Conservation (phyloP, 169 alveolate genomes). For the Plasmodium malariae region DNA sequence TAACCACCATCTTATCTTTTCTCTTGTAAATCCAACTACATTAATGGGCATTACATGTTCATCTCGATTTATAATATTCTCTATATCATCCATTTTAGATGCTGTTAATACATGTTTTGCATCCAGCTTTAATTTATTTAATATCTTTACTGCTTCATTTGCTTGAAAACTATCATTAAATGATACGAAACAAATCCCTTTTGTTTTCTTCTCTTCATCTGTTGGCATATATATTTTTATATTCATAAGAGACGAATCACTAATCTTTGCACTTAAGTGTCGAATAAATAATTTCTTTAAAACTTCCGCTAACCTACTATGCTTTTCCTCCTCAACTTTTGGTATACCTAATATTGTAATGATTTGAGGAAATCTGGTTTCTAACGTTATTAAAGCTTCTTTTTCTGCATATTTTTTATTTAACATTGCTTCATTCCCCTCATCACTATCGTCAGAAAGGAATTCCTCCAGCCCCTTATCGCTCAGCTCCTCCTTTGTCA, state of each 20-base stretch:
- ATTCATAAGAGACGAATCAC: constrained; percentile 77
- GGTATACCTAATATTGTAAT: constrained; percentile 81
- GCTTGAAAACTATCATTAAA: constrained; percentile 82
- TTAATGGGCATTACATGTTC: constrained; percentile 66
- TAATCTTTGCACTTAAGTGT: constrained; percentile 75
- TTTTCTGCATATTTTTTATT: constrained; percentile 78
- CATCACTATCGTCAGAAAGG: constrained; percentile 80
- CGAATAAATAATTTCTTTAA: constrained; percentile 77
- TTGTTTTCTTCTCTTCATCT: constrained; percentile 78
- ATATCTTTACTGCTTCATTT: constrained; percentile 64
- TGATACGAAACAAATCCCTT: constrained; percentile 79
- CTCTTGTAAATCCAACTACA: constrained; percentile 89
- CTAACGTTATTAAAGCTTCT: constrained; percentile 79
- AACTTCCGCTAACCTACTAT: constrained; percentile 79
- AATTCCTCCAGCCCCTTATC: constrained; percentile 78
- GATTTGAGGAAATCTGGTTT: constrained; percentile 77
- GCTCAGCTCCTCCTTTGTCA: constrained; percentile 78
- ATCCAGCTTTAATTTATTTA: constrained; percentile 68
- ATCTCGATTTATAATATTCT: constrained; percentile 63
- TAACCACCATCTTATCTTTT: constrained; percentile 91
- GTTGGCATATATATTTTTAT: constrained; percentile 78
- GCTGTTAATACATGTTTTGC: constrained; percentile 71
- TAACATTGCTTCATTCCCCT: constrained; percentile 78
- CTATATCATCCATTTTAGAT: constrained; percentile 72
- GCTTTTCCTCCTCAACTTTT: constrained; percentile 78